Base-by-base conservation (phyloP, 192 early-diverging fungal species). In the Gryganskiella cystojenkinii region DNA sequence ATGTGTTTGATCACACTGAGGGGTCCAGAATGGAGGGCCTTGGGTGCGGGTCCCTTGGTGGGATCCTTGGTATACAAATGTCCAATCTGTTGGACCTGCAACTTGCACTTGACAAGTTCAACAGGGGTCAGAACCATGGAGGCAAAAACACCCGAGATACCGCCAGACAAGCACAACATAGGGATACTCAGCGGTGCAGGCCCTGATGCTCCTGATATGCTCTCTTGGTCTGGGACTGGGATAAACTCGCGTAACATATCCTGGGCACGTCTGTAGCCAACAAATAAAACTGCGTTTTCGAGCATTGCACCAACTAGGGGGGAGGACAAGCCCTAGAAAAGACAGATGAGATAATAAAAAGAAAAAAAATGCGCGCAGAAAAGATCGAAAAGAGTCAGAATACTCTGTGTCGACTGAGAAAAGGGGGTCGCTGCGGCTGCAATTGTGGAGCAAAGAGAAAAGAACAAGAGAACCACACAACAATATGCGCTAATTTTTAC, bases 31-130 rank as follows among this genome's bases (percentile, higher is more conserved):
- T 73, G 76, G 19, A 58, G 59, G 19, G 80, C 64, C 42, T 64
- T 61, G 20, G 62, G 62, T 20, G 37, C n/a, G 9, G 60, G 49
- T 4, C 56, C 61, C 13, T n/a, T 5, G 49, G 42, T 73, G 52
- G 50, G n/a, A 17, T 68, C 60, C 66, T 52, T 64, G 67, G 66
- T 65, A 66, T 65, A 61, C 42, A 70, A 58, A 28, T 68, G 65
- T n/a, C 80, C 66, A 53, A 69, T 70, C 46, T 92, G 90, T 63
- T 95, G 94, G 0, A 98, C 95, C 82, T 99, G 98, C 60, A 99
- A 82, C 68, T 95, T 92, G 84, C 98, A 99, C 71, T 99, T 99
- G 60, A 99, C 88, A 33, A 99, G 84, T 84, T 99, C 98, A 8
- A 98, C 88, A 0, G 98, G 98, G 3, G 98, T 98, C 10, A 99